phyloP scores from a whole-genome alignment of 2,329 filamentous ascomycete species.

The Beauveria sp. region DNA sequence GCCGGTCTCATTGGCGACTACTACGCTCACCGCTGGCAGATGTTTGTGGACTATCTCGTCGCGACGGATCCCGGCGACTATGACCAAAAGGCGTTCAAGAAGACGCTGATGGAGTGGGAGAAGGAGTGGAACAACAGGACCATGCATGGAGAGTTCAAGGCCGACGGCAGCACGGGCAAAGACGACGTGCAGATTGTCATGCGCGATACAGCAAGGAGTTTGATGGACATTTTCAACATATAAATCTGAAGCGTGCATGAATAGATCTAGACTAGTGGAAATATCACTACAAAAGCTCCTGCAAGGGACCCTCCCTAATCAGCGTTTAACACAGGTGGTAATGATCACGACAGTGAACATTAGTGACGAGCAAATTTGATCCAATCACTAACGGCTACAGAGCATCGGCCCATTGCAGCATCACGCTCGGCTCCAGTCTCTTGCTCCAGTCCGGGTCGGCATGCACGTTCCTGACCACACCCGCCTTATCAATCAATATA shows the following conservation, averaged over 20 bases:
- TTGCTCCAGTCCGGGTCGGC: constrained; percentile 30
- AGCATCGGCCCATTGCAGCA: constrained; percentile 27
- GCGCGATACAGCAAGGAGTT: not conserved
- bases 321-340: too few relatives aligned
- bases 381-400: constrained; percentile 4
- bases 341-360: too few relatives aligned
- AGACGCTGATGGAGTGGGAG: constrained; percentile 5
- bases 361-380: too few relatives aligned
- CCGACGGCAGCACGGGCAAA: not conserved
- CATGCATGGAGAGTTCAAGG: not conserved
- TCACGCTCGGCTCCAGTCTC: constrained; percentile 27
- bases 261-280: not conserved
- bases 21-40: constrained; percentile 36
- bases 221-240: not conserved
- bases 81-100: not conserved
- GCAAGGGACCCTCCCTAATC: too few relatives aligned
- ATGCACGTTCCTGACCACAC: constrained; percentile 27
- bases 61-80: constrained; percentile 1
- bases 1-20: constrained; percentile 35
- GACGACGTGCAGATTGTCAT: not conserved
- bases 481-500: constrained; percentile 28
- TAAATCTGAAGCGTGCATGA: not conserved
- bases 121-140: not conserved
- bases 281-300: not conserved
- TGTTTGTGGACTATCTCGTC: constrained; percentile 32